Conservation (phyloP, 2,329 filamentous ascomycete species). For the Sclerotinia borealis region DNA sequence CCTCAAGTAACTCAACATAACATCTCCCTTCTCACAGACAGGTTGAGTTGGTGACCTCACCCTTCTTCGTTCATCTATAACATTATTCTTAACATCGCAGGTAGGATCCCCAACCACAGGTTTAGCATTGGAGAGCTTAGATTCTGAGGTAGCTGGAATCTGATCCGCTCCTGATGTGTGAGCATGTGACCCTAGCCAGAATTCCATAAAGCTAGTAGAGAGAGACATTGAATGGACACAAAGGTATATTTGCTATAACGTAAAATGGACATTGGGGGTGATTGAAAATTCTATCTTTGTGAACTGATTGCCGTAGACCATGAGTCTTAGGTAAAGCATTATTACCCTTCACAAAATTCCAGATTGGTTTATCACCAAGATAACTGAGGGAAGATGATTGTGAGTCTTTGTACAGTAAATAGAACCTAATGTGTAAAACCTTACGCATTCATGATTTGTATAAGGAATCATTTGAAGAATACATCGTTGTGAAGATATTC, state of each 20-base stretch:
- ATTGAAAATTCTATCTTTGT: slow-evolving; percentile 52
- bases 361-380: slow-evolving; percentile 36
- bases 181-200: slow-evolving; percentile 44
- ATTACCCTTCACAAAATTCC: slow-evolving; percentile 33
- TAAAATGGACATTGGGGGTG: slow-evolving; percentile 46
- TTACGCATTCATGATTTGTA: slow-evolving; percentile 37
- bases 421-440: slow-evolving; percentile 10
- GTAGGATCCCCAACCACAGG: slow-evolving; percentile 46
- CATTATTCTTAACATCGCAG: slow-evolving; percentile 21
- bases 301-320: slow-evolving; percentile 45
- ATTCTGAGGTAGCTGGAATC: slow-evolving; percentile 8
- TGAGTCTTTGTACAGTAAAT: neutral
- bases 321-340: slow-evolving; percentile 29
- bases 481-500: slow-evolving; percentile 35
- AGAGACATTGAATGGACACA: slow-evolving; percentile 38
- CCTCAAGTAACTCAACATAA: slow-evolving; percentile 11
- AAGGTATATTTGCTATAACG: slow-evolving; percentile 41
- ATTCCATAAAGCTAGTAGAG: slow-evolving; percentile 43
- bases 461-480: slow-evolving; percentile 38
- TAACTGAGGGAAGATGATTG: slow-evolving; percentile 35
- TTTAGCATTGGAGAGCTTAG: slow-evolving; percentile 32
- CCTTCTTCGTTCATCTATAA: slow-evolving; percentile 26
- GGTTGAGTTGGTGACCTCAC: slow-evolving; percentile 7
- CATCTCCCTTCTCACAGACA: slow-evolving; percentile 1
- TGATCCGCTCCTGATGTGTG: neutral